Percentiles rank a stretch among this genome's conserved stretches.
Evolutionary conservation across 352 stramenopile species (phyloP).

Genomic region (Thalassiosira mediterranea): DNA sequence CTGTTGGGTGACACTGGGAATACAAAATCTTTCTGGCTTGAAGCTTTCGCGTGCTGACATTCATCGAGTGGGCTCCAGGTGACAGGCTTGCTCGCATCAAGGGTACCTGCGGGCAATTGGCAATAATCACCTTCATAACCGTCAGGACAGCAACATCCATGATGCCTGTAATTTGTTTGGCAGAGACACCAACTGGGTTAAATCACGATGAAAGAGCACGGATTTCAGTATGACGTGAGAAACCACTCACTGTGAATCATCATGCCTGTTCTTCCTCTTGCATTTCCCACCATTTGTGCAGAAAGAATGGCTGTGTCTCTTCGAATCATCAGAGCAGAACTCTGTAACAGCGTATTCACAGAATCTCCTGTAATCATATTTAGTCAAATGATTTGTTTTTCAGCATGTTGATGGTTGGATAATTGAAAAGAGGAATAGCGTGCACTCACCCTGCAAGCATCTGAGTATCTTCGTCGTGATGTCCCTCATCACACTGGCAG

Average conservation of each 20-base stretch:
- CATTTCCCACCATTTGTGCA: slow-evolving; percentile 50
- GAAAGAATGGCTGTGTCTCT: slow-evolving; percentile 30
- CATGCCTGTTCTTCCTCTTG: slow-evolving; percentile 30
- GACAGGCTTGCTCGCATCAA: slow-evolving; percentile 24
- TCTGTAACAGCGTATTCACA: slow-evolving; percentile 51
- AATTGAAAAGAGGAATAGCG: too few species aligned
- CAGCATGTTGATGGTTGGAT: too few species aligned
- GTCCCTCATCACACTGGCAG: slow-evolving; percentile 23
- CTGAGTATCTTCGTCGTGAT: slow-evolving; percentile 23
- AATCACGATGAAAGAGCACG: too few species aligned
- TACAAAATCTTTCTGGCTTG: slow-evolving; percentile 3
- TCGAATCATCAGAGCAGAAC: slow-evolving; percentile 32
- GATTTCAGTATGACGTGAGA: too few species aligned
- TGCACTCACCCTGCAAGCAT: too few species aligned
- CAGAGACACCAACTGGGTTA: too few species aligned
- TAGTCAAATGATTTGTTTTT: too few species aligned
- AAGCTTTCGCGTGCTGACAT: slow-evolving; percentile 23
- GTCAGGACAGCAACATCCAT: slow-evolving; percentile 45
- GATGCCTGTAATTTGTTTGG: too few species aligned
- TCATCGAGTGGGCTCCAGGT: slow-evolving; percentile 37
- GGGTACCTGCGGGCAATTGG: slow-evolving; percentile 26
- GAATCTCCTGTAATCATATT: slow-evolving; percentile 35
- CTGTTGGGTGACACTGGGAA: slow-evolving; percentile 4
- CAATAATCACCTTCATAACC: slow-evolving; percentile 51
- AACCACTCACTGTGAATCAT: too few species aligned